A percentile compares a stretch with the other conserved stretches of the same genome.
Evolutionary conservation across 2,329 filamentous ascomycete species (phyloP).

Genomic region (Colletotrichum endophyticum): DNA sequence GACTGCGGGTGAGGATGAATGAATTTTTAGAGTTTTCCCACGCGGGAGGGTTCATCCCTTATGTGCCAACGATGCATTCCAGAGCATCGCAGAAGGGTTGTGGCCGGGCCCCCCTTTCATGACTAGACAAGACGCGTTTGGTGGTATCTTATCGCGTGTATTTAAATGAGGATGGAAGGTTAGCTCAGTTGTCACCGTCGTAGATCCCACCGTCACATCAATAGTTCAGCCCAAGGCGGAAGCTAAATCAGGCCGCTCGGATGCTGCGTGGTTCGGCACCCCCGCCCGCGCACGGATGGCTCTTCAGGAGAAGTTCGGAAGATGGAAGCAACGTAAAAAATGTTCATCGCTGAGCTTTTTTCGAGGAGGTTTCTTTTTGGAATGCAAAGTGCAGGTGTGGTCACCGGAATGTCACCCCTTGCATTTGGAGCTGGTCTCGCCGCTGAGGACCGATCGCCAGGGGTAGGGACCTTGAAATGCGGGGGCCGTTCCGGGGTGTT

Average conservation of each 20-base stretch:
- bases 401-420: background rate
- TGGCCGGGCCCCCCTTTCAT: background rate
- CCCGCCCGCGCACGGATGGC: background rate
- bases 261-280: background rate
- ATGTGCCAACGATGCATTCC: background rate
- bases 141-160: background rate
- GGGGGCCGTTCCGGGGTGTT: background rate
- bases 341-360: background rate
- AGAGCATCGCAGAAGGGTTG: background rate
- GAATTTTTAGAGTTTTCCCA: background rate
- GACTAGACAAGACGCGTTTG: background rate
- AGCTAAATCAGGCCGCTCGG: background rate
- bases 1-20: rapidly evolving
- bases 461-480: background rate
- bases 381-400: background rate
- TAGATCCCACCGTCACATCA: background rate
- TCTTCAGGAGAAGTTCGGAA: background rate
- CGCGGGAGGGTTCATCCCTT: background rate
- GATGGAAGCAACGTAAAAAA: background rate
- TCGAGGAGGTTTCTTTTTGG: background rate
- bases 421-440: background rate
- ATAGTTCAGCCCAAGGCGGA: background rate
- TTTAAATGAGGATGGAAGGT: background rate
- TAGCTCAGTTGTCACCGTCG: background rate
- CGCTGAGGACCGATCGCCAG: background rate